A percentile compares a stretch with the other conserved stretches of the same genome.
These are phyloP conservation scores for Clitopilus passeckerianus DNA, from an alignment of 768 basidiomycete species.

Conservation along the genomic window DNA sequence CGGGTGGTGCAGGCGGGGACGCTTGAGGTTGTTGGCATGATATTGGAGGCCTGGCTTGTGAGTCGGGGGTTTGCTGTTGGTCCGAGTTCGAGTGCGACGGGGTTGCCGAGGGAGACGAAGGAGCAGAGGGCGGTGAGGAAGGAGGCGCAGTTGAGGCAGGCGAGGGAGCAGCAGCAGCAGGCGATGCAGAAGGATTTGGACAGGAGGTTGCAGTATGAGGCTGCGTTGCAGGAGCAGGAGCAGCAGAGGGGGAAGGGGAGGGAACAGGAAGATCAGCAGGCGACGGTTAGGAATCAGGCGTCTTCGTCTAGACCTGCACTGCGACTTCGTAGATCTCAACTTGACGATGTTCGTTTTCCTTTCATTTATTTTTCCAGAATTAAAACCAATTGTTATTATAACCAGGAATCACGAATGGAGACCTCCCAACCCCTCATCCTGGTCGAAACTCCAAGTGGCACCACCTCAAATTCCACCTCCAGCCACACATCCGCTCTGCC, in stretches of 20 bases:
- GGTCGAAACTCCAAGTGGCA: not conserved
- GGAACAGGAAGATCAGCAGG: constrained; percentile 19
- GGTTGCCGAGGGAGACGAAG: constrained; percentile 66
- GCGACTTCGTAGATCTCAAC: not conserved
- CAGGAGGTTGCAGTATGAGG: not conserved
- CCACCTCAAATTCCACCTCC: not conserved
- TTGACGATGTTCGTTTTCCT: constrained; percentile 12
- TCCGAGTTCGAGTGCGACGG: constrained; percentile 73
- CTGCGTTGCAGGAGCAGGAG: constrained; percentile 45
- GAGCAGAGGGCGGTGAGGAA: constrained; percentile 67
- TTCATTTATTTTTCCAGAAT: constrained; percentile 10
- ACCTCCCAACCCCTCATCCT: not conserved
- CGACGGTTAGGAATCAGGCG: constrained; percentile 2
- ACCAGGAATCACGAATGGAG: not conserved
- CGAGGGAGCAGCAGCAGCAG: constrained; percentile 56
- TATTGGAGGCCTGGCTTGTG: constrained; percentile 90
- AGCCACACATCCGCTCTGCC: constrained; percentile 10
- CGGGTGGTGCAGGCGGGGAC: constrained; percentile 94
- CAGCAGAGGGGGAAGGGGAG: constrained; percentile 18
- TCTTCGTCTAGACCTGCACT: not conserved
- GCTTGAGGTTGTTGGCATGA: constrained; percentile 88
- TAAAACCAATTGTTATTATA: not conserved
- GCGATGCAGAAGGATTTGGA: constrained; percentile 16
- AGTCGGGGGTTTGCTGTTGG: constrained; percentile 85
- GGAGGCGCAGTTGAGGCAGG: constrained; percentile 51